These are phyloP conservation scores for Penstemon newberryi DNA, from an alignment of 257 asterid genomes.

Conservation along the genomic window DNA sequence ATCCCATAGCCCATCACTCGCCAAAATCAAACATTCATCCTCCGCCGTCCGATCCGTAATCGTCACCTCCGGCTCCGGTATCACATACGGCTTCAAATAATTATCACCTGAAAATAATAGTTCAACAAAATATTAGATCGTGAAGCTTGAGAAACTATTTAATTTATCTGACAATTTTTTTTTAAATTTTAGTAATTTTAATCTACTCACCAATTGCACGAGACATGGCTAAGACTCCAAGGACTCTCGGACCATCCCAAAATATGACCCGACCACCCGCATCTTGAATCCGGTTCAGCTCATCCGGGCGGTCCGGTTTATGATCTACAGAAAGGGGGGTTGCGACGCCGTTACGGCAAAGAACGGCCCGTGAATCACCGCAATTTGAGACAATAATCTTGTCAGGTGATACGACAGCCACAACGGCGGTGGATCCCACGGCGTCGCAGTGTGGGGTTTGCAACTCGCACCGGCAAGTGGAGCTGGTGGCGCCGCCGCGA, in stretches of 20 bases:
- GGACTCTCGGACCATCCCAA: constrained; percentile 92
- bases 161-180: too few species aligned
- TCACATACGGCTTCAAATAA: constrained; percentile 85
- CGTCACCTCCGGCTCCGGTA: constrained; percentile 86
- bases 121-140: too few species aligned
- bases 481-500: constrained; percentile 21
- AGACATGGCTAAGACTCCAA: constrained; percentile 92
- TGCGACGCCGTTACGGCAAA: constrained; percentile 82
- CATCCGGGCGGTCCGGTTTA: constrained; percentile 96
- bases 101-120: constrained; percentile 56
- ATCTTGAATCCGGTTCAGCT: constrained; percentile 70
- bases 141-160: too few species aligned
- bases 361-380: constrained; percentile 97
- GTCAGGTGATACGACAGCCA: constrained; percentile 69
- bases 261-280: constrained; percentile 95
- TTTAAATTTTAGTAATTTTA: neutral
- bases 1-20: constrained; percentile 94
- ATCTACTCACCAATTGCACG: constrained; percentile 58
- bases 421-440: constrained; percentile 97
- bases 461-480: constrained; percentile 82
- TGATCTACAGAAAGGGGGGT: constrained; percentile 87
- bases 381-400: constrained; percentile 82
- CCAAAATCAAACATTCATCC: constrained; percentile 81
- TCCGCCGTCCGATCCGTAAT: constrained; percentile 54
- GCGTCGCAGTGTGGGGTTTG: constrained; percentile 92